Conservation (phyloP, 1,139 yeast species). For the Geotrichum reessii region DNA sequence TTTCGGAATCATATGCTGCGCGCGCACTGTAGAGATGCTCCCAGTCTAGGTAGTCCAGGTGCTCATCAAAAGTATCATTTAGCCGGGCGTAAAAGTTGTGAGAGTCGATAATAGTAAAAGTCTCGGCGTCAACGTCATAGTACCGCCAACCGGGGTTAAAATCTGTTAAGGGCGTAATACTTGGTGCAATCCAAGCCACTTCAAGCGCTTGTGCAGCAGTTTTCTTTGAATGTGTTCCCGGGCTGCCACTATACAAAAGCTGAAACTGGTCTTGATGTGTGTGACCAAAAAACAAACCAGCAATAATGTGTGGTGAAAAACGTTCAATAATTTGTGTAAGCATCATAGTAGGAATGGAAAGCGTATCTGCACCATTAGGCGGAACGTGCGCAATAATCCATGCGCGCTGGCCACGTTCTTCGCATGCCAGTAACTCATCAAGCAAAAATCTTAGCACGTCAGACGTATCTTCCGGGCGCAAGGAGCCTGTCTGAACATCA, state of each 20-base stretch:
- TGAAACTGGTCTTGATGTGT: slow-evolving; percentile 67
- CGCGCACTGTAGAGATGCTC: slow-evolving; percentile 31
- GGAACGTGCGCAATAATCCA: slow-evolving; percentile 65
- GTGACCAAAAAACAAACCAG: slow-evolving; percentile 66
- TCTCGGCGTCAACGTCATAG: slow-evolving; percentile 59
- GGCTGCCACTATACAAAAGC: slow-evolving; percentile 43
- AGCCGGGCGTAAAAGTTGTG: slow-evolving; percentile 46
- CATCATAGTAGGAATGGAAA: slow-evolving; percentile 57
- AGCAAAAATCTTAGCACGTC: slow-evolving; percentile 56
- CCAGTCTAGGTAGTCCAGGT: slow-evolving; percentile 27
- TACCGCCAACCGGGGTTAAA: slow-evolving; percentile 69
- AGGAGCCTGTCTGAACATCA: slow-evolving; percentile 26
- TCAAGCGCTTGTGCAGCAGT: slow-evolving; percentile 45
- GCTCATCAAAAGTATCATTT: slow-evolving; percentile 40
- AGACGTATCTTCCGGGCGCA: slow-evolving; percentile 45
- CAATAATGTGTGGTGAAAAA: slow-evolving; percentile 59
- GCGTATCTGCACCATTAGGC: slow-evolving; percentile 46
- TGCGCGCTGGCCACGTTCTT: slow-evolving; percentile 50
- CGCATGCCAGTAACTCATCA: slow-evolving; percentile 51
- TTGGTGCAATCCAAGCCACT: slow-evolving; percentile 61
- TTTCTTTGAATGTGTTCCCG: slow-evolving; percentile 29
- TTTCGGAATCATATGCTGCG: slow-evolving; percentile 24
- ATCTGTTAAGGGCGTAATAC: slow-evolving; percentile 56
- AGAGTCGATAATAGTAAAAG: slow-evolving; percentile 58
- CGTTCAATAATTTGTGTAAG: slow-evolving; percentile 57